These are phyloP conservation scores for Patellifolia procumbens DNA, from an alignment of 179 eudicot genomes.

Conservation along the genomic window DNA sequence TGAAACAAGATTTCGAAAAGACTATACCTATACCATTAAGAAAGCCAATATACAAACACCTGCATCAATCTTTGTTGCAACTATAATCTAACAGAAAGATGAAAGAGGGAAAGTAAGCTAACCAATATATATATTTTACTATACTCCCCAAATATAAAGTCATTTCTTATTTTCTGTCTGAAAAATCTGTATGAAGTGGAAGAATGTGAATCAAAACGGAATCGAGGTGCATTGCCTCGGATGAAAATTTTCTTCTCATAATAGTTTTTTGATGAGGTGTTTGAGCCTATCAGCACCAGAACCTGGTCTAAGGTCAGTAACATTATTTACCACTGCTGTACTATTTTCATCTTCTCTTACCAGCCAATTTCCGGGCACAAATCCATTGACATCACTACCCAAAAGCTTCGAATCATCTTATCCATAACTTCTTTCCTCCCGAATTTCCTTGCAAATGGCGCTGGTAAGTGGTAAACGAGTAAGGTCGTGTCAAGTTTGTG, in stretches of 20 bases:
- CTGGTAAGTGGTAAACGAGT: too few relatives aligned
- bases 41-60: slow-evolving; percentile 1
- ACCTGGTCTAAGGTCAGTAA: slow-evolving; percentile 51
- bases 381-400: slow-evolving; percentile 42
- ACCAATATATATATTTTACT: slow-evolving; percentile 14
- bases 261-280: slow-evolving; percentile 45
- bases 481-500: too few relatives aligned
- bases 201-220: slow-evolving; percentile 29
- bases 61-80: slow-evolving; percentile 5
- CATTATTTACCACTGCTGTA: slow-evolving; percentile 31
- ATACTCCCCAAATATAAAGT: background rate
- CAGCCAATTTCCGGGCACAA: slow-evolving; percentile 65
- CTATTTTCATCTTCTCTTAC: slow-evolving; percentile 18
- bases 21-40: background rate
- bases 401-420: slow-evolving; percentile 63
- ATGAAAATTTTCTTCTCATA: slow-evolving; percentile 49
- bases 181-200: background rate
- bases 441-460: slow-evolving; percentile 69
- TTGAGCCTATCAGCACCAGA: slow-evolving; percentile 59
- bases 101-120: slow-evolving; percentile 6
- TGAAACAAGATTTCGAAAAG: background rate
- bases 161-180: slow-evolving; percentile 12
- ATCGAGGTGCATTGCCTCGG: slow-evolving; percentile 55
- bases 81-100: background rate
- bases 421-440: slow-evolving; percentile 47